These are phyloP conservation scores for Cladobotryum protrusum DNA, from an alignment of 2,329 filamentous ascomycete species.

Conservation along the genomic window DNA sequence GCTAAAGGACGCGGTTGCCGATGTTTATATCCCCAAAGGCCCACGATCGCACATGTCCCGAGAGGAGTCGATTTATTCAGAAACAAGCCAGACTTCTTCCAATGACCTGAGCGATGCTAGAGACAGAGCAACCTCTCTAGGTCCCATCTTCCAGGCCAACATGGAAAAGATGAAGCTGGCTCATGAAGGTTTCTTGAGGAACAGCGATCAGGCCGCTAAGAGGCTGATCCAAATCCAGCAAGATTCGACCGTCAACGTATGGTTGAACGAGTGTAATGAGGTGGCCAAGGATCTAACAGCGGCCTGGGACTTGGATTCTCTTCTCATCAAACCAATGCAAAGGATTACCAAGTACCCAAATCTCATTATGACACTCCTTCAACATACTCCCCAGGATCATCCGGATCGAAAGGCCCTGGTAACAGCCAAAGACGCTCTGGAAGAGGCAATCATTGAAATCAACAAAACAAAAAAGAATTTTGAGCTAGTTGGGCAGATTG, in stretches of 20 bases:
- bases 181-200: constrained; percentile 58
- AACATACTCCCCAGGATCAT: constrained; percentile 74
- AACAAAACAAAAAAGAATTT: constrained; percentile 95
- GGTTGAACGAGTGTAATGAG: constrained; percentile 88
- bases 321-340: constrained; percentile 97
- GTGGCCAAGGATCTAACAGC: constrained; percentile 87
- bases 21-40: constrained; percentile 65
- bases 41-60: constrained; percentile 37
- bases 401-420: constrained; percentile 67
- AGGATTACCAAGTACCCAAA: constrained; percentile 90
- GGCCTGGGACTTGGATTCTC: constrained; percentile 90
- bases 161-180: constrained; percentile 55
- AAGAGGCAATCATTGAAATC: constrained; percentile 73
- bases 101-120: constrained; percentile 44
- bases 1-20: constrained; percentile 72
- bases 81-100: constrained; percentile 32
- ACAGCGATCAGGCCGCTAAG: constrained; percentile 56
- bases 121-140: constrained; percentile 47
- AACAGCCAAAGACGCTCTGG: constrained; percentile 45
- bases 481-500: constrained; percentile 84
- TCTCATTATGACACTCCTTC: constrained; percentile 71
- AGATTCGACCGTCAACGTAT: constrained; percentile 64
- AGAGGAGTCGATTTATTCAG: constrained; percentile 36
- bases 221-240: constrained; percentile 57
- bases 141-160: constrained; percentile 49